These are phyloP conservation scores for Ophiostoma perfectum DNA, from an alignment of 2,329 filamentous ascomycete species.

Conservation along the genomic window DNA sequence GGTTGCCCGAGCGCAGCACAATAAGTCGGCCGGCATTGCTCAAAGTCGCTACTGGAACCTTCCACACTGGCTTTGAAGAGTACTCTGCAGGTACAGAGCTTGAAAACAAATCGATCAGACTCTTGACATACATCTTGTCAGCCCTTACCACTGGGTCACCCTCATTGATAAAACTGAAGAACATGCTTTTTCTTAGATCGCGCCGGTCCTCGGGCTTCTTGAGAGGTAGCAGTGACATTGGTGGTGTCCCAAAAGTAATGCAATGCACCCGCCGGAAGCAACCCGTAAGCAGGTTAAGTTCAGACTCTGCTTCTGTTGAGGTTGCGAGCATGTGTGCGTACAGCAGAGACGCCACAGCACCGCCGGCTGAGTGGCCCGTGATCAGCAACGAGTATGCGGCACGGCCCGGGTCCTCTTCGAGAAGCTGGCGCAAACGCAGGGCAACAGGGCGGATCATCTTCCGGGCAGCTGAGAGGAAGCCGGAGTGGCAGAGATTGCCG, in stretches of 20 bases:
- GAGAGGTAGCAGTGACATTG: slow-evolving; percentile 66
- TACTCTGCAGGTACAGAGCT: slow-evolving; percentile 46
- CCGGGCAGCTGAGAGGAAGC: slow-evolving; percentile 69
- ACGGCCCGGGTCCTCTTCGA: slow-evolving; percentile 65
- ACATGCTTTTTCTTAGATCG: slow-evolving; percentile 60
- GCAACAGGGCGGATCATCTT: slow-evolving; percentile 72
- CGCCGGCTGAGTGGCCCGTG: slow-evolving; percentile 81
- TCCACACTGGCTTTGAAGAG: slow-evolving; percentile 49
- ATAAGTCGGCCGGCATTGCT: slow-evolving; percentile 67
- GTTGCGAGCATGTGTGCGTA: slow-evolving; percentile 74
- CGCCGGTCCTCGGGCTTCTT: slow-evolving; percentile 47
- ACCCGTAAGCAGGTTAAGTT: slow-evolving; percentile 62
- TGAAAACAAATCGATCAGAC: slow-evolving; percentile 64
- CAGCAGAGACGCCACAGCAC: slow-evolving; percentile 72
- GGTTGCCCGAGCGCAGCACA: slow-evolving; percentile 53
- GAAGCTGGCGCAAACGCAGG: slow-evolving; percentile 59
- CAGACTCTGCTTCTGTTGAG: slow-evolving; percentile 51
- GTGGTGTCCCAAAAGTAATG: slow-evolving; percentile 78
- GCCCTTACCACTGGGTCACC: slow-evolving; percentile 75
- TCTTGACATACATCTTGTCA: slow-evolving; percentile 69
- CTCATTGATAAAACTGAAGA: slow-evolving; percentile 77
- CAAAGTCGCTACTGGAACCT: slow-evolving; percentile 59
- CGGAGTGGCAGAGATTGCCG: slow-evolving; percentile 72
- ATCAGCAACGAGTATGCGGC: slow-evolving; percentile 67
- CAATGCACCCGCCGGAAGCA: slow-evolving; percentile 78